Conservation (phyloP, 2,329 filamentous ascomycete species). For the Aspergillus unguis region DNA sequence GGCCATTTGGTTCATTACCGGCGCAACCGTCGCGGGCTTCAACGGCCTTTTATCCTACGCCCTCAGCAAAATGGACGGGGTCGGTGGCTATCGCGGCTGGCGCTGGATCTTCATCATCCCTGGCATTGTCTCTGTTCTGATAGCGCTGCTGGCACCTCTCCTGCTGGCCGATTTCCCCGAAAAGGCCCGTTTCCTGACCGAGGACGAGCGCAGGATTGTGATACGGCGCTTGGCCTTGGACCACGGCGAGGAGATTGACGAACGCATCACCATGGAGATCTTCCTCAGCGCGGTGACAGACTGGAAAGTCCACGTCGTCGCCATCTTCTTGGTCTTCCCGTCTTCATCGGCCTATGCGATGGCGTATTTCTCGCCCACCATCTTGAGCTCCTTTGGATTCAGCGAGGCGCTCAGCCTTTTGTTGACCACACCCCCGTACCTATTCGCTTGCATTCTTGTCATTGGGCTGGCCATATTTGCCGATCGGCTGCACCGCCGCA, state of each 20-base stretch:
- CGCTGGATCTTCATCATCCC: slow-evolving; percentile 40
- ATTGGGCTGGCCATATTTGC: slow-evolving; percentile 27
- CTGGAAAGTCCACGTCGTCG: slow-evolving; percentile 13
- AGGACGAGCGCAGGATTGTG: too few species aligned
- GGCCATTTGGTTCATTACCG: slow-evolving; percentile 29
- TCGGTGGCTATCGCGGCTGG: slow-evolving; percentile 39
- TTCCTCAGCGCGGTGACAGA: slow-evolving; percentile 42
- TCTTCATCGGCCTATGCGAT: slow-evolving; percentile 19
- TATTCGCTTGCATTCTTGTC: slow-evolving; percentile 20
- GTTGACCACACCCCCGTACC: slow-evolving; percentile 33
- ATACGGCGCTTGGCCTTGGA: too few species aligned
- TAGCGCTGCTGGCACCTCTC: slow-evolving; percentile 50
- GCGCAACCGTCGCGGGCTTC: slow-evolving; percentile 42
- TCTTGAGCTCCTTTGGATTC: slow-evolving; percentile 30
- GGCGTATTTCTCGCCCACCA: slow-evolving; percentile 25
- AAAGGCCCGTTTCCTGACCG: slow-evolving; percentile 62
- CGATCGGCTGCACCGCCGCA: slow-evolving; percentile 24
- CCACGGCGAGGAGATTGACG: too few species aligned
- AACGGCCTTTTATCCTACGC: slow-evolving; percentile 50
- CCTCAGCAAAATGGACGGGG: slow-evolving; percentile 42
- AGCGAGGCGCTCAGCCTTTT: slow-evolving; percentile 27
- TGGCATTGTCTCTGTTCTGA: slow-evolving; percentile 36
- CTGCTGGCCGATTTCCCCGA: slow-evolving; percentile 55
- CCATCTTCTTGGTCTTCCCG: slow-evolving; percentile 10
- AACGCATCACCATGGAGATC: too few species aligned